Evolutionary conservation across 192 early-diverging fungal species (phyloP), one percentile per base, ranked within the genome.

Genomic region (Pilaira anomala): DNA sequence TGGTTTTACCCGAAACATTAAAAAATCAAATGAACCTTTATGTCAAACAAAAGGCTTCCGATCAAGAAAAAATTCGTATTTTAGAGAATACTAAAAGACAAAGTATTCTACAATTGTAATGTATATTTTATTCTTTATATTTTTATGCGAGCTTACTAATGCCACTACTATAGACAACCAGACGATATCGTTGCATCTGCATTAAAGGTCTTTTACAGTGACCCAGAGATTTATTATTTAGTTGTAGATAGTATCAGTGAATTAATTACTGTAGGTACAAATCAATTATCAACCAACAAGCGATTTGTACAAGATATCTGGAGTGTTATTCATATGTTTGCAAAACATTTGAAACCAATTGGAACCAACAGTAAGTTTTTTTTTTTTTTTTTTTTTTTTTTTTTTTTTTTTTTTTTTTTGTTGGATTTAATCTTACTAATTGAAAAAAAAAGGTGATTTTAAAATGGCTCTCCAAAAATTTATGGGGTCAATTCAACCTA

Each of bases 321-420:
- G 80, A 78, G 76, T 12, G 71, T 84, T 14, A 63, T 81, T 3
- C 67, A 71, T 39, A 64, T 71, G 19, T 82, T 84, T 73, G 63
- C 77, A 9, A 74, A 76, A 16, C 61, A 26, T 2, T 24, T 69
- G 16, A 45, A 36, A 26, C 25, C 67, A 14, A 51, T 61, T 8
- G 22, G 39, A 24, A 40, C 67, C 18, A 69, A 26, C 36, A 49
- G 67, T 69, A 69, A 54, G 16, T 55, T 45, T 28, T 50, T 19
- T 28, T 36, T 24, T 39, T 22, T 18, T 25, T 42, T 29, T 28
- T 7, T 1, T 24, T 33, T n/a, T 30, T 9, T 41, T 16, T 6
- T 21, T 36, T 12, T 16, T 53, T 4, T 25, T 39, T 33, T 36
- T 48, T 16, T 39, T 1, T 46, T 1, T 46, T n/a, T n/a, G n/a